Base-by-base conservation (phyloP, 768 basidiomycete species). In the Strobilomyces confusus region DNA sequence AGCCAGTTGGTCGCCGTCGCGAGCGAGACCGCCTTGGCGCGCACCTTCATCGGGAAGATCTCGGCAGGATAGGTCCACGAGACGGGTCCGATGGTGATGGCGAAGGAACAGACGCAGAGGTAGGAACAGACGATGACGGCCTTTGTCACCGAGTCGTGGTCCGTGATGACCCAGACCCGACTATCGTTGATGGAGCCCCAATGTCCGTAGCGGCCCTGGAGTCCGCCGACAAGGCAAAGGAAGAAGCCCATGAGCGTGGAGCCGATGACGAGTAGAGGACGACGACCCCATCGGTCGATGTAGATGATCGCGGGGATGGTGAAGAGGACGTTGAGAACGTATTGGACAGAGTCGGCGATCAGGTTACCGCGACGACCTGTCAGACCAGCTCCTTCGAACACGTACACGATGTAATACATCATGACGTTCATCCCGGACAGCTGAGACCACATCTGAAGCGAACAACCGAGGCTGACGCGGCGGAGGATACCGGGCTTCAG, bases 381-480 rank as follows among this genome's bases (percentile, higher is more conserved):
- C n/a, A 89, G 73, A 63, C 88, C 88, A 42, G 88, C 86, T 54
- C 83, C 83, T 60, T 85, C 77, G 73, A 89, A 88, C 43, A 90
- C 88, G 56, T 87, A 87, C 58, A 86, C 73, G 43, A 66, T 67
- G 50, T 69, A 71, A 44, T 69, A 69, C 86, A 90, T 87, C 87
- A 90, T 89, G 61, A 89, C 80, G 65, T 89, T 88, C 83, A 89
- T 87, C 33, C 86, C 85, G 11, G 77, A 77, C 19, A 89, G 72
- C 63, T 90, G 89, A 55, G 81, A 82, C 89, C 87, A 90, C 80
- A 86, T 86, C 68, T 92, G 89, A 36, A 89, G 72, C n/a, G 76
- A 75, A 55, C 77, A 76, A 34, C 87, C 89, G 23, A 91, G 77
- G 54, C 79, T 71, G 26, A 89, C 86, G 62, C 89, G 85, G 49